Conservation (phyloP, 2,329 filamentous ascomycete species). For the Fusarium sp. region DNA sequence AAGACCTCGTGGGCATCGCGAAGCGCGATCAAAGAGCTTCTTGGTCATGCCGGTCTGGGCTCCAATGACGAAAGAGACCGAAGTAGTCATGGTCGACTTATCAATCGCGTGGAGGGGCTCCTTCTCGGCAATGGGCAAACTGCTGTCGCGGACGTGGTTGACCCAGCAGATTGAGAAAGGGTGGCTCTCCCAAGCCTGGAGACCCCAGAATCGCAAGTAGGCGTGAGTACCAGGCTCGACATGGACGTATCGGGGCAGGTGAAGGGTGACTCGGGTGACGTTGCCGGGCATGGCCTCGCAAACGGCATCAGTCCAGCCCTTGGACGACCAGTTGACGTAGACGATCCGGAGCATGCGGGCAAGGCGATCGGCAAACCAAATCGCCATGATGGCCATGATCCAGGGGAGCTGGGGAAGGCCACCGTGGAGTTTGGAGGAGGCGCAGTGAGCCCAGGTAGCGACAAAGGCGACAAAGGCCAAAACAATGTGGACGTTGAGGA, state of each 20-base stretch:
- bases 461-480: slow-evolving; percentile 73
- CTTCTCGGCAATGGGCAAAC: slow-evolving; percentile 54
- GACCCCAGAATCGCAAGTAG: slow-evolving; percentile 74
- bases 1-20: slow-evolving; percentile 62
- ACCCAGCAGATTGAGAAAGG: slow-evolving; percentile 84
- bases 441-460: slow-evolving; percentile 81
- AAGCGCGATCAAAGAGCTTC: slow-evolving; percentile 77
- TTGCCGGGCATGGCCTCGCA: slow-evolving; percentile 76
- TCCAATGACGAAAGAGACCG: slow-evolving; percentile 84
- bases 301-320: slow-evolving; percentile 69
- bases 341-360: slow-evolving; percentile 69
- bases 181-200: slow-evolving; percentile 77
- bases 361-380: slow-evolving; percentile 79
- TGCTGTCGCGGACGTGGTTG: slow-evolving; percentile 59
- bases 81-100: slow-evolving; percentile 57
- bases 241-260: slow-evolving; percentile 71
- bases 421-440: slow-evolving; percentile 70
- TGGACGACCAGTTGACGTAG: slow-evolving; percentile 71
- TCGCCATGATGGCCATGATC: slow-evolving; percentile 74
- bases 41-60: slow-evolving; percentile 90
- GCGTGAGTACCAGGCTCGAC: slow-evolving; percentile 77
- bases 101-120: slow-evolving; percentile 51
- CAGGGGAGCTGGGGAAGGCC: slow-evolving; percentile 76
- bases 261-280: slow-evolving; percentile 73
- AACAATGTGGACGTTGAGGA: slow-evolving; percentile 85